Conservation (phyloP, 805 yeast genomes). For the Ogataea nakhonphanomensis region DNA sequence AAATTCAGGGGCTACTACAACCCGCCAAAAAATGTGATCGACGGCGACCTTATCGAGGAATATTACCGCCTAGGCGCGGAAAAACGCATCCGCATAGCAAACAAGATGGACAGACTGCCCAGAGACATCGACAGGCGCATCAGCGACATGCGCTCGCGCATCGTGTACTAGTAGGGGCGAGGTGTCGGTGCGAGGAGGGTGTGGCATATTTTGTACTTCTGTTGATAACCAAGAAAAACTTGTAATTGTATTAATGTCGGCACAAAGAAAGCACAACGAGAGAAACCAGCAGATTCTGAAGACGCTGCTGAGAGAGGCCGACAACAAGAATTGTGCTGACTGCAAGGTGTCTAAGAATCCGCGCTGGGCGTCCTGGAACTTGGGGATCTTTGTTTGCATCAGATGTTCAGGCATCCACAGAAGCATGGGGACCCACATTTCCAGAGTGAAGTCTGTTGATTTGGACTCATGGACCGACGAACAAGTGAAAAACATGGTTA, state of each 20-base stretch:
- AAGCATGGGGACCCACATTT: constrained; percentile 92
- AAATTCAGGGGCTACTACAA: constrained; percentile 74
- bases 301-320: constrained; percentile 70
- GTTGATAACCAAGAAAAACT: constrained; percentile 5
- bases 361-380: constrained; percentile 96
- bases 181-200: constrained; percentile 1
- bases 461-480: constrained; percentile 96
- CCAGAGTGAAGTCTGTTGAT: constrained; percentile 90
- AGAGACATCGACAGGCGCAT: constrained; percentile 50
- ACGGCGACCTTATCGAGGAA: constrained; percentile 81
- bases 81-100: constrained; percentile 37
- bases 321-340: constrained; percentile 82
- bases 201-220: no score
- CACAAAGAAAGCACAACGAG: constrained; percentile 32
- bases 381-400: constrained; percentile 91
- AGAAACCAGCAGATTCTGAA: constrained; percentile 69
- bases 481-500: constrained; percentile 74
- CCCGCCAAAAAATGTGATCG: constrained; percentile 75
- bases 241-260: constrained; percentile 5
- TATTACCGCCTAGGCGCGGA: constrained; percentile 38
- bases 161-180: constrained; percentile 20
- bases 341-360: constrained; percentile 90
- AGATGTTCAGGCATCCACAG: constrained; percentile 95
- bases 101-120: constrained; percentile 43
- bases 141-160: constrained; percentile 46